Conservation (phyloP, 2,329 filamentous ascomycete species). For the Phaeophleospora eucalypticola region DNA sequence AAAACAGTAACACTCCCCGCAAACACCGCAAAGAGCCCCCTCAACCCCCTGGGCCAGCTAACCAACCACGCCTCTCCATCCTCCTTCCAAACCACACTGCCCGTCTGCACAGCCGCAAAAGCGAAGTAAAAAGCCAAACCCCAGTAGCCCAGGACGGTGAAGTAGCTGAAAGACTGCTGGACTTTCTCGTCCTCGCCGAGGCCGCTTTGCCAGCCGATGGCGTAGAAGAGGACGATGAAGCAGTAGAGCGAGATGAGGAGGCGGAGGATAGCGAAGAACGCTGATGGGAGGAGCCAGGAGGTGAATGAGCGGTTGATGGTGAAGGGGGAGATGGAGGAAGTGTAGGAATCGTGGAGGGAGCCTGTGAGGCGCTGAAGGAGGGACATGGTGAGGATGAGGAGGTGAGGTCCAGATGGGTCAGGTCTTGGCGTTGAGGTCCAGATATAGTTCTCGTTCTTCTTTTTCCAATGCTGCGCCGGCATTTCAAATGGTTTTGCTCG, state of each 20-base stretch:
- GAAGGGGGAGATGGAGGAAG: no score
- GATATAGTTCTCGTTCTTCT: no score
- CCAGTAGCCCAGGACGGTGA: conserved; percentile 80
- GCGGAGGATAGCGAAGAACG: conserved; percentile 57
- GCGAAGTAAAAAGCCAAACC: conserved; percentile 75
- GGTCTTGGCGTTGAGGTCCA: no score
- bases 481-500: no score
- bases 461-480: no score
- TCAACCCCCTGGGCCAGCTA: conserved; percentile 36
- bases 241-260: conserved; percentile 57
- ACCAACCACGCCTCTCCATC: conserved; percentile 34
- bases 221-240: conserved; percentile 65
- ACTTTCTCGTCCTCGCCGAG: conserved; percentile 47
- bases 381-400: no score
- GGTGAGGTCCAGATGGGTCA: no score
- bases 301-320: no score
- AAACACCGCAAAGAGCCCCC: conserved; percentile 38
- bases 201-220: conserved; percentile 62
- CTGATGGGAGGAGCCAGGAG: conserved; percentile 69
- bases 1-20: conserved; percentile 42
- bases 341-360: no score
- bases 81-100: conserved; percentile 52
- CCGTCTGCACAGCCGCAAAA: conserved; percentile 63
- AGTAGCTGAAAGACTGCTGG: conserved; percentile 67
- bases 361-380: no score